Conservation (phyloP, 2,329 filamentous ascomycete genomes). For the Aspergillus floridensis region DNA sequence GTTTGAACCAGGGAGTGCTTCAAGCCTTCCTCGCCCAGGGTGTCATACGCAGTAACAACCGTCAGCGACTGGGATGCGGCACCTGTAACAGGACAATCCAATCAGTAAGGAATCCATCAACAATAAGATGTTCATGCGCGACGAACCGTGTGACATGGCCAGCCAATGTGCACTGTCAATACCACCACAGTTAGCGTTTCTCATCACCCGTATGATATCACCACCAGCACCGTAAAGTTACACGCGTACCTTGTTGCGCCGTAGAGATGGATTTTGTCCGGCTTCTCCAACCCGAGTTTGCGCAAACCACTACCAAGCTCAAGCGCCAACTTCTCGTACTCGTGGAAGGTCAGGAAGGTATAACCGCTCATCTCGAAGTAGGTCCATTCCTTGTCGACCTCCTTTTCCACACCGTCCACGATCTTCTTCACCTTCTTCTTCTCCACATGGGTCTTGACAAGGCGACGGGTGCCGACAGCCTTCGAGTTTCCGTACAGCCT, state of each 20-base stretch:
- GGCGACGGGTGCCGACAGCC: slow-evolving; percentile 68
- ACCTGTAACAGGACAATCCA: slow-evolving; percentile 34
- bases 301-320: slow-evolving; percentile 71
- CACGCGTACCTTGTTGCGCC: slow-evolving; percentile 69
- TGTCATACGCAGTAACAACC: slow-evolving; percentile 94
- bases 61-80: slow-evolving; percentile 80
- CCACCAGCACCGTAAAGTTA: background rate
- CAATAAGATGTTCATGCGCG: slow-evolving; percentile 1
- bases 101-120: background rate
- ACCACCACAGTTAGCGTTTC: slow-evolving; percentile 15
- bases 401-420: slow-evolving; percentile 72
- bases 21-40: slow-evolving; percentile 78
- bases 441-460: slow-evolving; percentile 77
- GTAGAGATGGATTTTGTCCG: slow-evolving; percentile 75
- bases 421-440: slow-evolving; percentile 88
- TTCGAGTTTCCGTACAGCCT: slow-evolving; percentile 61
- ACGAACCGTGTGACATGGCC: slow-evolving; percentile 68
- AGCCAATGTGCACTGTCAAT: slow-evolving; percentile 72
- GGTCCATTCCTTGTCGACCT: slow-evolving; percentile 88
- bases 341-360: slow-evolving; percentile 71
- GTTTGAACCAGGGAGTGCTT: slow-evolving; percentile 84
- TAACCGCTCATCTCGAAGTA: slow-evolving; percentile 82
- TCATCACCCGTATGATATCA: background rate
- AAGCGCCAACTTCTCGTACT: slow-evolving; percentile 70
- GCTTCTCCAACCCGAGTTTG: slow-evolving; percentile 66